These are phyloP conservation scores for Limonium bicolor DNA, from an alignment of 148 eudicot genomes.

Conservation along the genomic window DNA sequence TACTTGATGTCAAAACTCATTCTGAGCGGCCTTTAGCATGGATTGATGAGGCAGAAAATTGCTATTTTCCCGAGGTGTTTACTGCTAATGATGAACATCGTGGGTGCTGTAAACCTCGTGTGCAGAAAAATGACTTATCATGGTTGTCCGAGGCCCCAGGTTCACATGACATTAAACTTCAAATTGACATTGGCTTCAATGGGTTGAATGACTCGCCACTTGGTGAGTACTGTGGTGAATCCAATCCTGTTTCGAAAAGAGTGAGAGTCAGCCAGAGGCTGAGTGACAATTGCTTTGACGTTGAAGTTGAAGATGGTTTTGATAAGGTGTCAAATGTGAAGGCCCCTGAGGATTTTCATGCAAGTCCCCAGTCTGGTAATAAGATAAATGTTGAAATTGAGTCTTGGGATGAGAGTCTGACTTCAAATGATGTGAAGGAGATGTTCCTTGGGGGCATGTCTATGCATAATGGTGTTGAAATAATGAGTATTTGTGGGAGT, in stretches of 20 bases:
- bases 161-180: slow-evolving; percentile 43
- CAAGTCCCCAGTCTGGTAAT: too few relatives aligned
- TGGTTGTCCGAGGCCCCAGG: slow-evolving; percentile 11
- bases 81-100: slow-evolving; percentile 19
- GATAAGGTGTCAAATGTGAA: slow-evolving; percentile 25
- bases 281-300: slow-evolving; percentile 9
- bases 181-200: slow-evolving; percentile 66
- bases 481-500: slow-evolving; percentile 25
- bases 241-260: slow-evolving; percentile 40
- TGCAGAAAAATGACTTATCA: slow-evolving; percentile 16
- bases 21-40: slow-evolving; percentile 61
- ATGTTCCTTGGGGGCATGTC: slow-evolving; percentile 36
- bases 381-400: slow-evolving; percentile 5
- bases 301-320: slow-evolving; percentile 33
- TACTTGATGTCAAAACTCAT: slow-evolving; percentile 46
- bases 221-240: slow-evolving; percentile 53
- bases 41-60: slow-evolving; percentile 78
- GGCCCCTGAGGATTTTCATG: slow-evolving; percentile 14
- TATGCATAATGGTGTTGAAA: slow-evolving; percentile 16
- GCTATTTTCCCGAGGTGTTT: slow-evolving; percentile 69
- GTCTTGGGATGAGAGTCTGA: background rate
- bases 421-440: slow-evolving; percentile 25
- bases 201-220: slow-evolving; percentile 21
- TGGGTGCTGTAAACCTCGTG: slow-evolving; percentile 12
- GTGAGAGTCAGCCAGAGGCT: slow-evolving; percentile 16